A percentile compares a stretch with the other conserved stretches of the same genome.
phyloP scores from a whole-genome alignment of 768 basidiomycete species.

The Serendipita vermifera region DNA sequence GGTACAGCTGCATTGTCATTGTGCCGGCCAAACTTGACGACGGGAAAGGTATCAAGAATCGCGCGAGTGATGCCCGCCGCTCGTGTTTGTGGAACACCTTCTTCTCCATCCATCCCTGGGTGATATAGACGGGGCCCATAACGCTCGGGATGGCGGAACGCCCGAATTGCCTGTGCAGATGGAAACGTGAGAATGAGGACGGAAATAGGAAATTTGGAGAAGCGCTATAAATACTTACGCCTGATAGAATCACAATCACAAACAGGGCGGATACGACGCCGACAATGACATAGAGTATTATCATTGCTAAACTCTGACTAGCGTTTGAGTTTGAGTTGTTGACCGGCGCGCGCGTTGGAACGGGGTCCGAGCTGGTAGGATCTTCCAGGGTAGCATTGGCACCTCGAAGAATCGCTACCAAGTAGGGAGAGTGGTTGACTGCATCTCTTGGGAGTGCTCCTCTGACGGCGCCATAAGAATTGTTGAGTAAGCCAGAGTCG shows the following conservation, averaged over 20 bases:
- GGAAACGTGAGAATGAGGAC: constrained; percentile 11
- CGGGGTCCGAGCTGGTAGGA: neutral
- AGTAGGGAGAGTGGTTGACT: constrained; percentile 37
- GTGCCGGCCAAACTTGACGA: constrained; percentile 64
- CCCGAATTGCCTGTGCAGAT: constrained; percentile 50
- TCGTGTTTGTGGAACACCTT: constrained; percentile 43
- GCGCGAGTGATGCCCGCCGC: constrained; percentile 82
- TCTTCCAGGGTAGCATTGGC: constrained; percentile 42
- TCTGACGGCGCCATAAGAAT: constrained; percentile 31
- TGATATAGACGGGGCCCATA: constrained; percentile 61
- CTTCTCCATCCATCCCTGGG: constrained; percentile 22
- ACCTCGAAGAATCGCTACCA: constrained; percentile 57
- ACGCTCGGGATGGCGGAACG: constrained; percentile 77
- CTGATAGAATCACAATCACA: constrained; percentile 70
- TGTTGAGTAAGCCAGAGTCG: constrained; percentile 52
- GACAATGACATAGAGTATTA: constrained; percentile 75
- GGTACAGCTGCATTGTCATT: constrained; percentile 1
- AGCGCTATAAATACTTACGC: constrained; percentile 34
- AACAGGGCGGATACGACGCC: constrained; percentile 80
- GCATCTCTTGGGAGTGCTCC: constrained; percentile 26
- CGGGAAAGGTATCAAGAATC: constrained; percentile 89
- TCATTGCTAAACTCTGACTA: constrained; percentile 70
- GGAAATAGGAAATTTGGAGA: constrained; percentile 1
- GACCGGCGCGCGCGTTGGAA: constrained; percentile 13
- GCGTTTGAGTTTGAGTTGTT: constrained; percentile 13